These are phyloP conservation scores for Ligustrum vulgare DNA, from an alignment of 257 asterid genomes.

Conservation along the genomic window DNA sequence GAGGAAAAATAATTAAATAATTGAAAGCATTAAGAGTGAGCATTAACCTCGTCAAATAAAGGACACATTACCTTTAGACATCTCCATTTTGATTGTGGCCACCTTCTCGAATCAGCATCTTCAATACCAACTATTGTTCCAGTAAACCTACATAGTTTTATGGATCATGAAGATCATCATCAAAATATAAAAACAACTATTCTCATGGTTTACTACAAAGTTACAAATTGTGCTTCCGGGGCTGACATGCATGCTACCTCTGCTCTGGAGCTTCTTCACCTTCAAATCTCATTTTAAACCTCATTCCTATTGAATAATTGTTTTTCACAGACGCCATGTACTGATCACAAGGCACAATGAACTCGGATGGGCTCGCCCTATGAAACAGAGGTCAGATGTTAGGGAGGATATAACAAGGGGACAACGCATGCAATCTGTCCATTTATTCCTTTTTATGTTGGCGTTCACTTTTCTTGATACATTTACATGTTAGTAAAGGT, in stretches of 20 bases:
- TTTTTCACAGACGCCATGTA: constrained; percentile 74
- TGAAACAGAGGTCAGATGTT: constrained; percentile 6
- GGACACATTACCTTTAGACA: constrained; percentile 69
- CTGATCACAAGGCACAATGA: constrained; percentile 79
- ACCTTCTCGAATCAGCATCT: constrained; percentile 67
- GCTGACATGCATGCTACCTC: constrained; percentile 49
- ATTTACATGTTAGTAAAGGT: not conserved
- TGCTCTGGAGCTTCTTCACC: constrained; percentile 99
- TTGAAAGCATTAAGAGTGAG: not conserved
- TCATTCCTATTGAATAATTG: constrained; percentile 85
- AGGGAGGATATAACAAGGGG: not conserved
- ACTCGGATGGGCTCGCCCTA: constrained; percentile 94
- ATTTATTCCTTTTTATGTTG: not conserved
- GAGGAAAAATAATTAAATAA: constrained; percentile 4
- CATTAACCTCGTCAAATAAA: not conserved
- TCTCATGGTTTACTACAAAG: not conserved
- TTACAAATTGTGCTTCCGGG: constrained; percentile 11
- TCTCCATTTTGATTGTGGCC: constrained; percentile 96
- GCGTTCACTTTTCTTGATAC: constrained; percentile 2
- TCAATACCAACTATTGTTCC: constrained; percentile 92
- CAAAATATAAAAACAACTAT: constrained; percentile 3
- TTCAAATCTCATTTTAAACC: constrained; percentile 97
- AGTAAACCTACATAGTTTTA: constrained; percentile 55
- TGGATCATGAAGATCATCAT: constrained; percentile 8
- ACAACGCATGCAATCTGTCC: constrained; percentile 5